Base-by-base conservation (phyloP, 345 rosid genomes). In the Cardamine occulta region DNA sequence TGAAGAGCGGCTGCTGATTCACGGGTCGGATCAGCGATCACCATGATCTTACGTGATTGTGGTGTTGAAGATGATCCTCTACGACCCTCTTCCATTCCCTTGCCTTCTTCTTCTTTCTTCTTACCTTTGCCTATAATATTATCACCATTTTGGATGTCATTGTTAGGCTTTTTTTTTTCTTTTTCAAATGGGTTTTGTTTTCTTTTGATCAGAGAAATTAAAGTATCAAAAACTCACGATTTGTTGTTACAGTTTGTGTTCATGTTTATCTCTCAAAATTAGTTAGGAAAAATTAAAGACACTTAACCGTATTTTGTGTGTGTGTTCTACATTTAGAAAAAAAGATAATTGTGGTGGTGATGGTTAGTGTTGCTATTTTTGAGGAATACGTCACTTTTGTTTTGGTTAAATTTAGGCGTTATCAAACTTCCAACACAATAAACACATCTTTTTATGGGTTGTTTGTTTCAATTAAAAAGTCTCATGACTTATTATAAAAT, bases 1-100 rank as follows among this genome's bases (percentile, higher is more conserved):
- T 88, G 89, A 58, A 91, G 84, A 3, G 97, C 96, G 0, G 88
- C 88, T 3, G 89, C 90, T 2, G 93, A 80, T 70, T 89, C 91
- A 4, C 88, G 72, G 47, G 85, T 77, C 4, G 90, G 90, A 26
- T 91, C 93, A 15, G 84, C 96, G 34, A 88, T 90, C 75, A 88
- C 88, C 90, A 91, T 85, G 14, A 91, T 85, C 80, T 84, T 86
- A 42, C 89, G 81, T 13, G 89, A 68, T 45, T 68, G 74, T 66
- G 81, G 17, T 54, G 65, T 65, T 63, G 81, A 66, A 31, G 74
- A 66, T 51, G 57, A 26, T 59, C 64, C 81, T 78, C 72, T 70
- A 35, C 77, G 81, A 35, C 74, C 48, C 18, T 67, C 74, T 76
- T 76, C 83, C 83, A 80, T 80, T 12, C 72, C 76, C 79, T 37